phyloP scores from a whole-genome alignment of 176 grass and related monocot genomes.

The Alopecurus myosuroides region DNA sequence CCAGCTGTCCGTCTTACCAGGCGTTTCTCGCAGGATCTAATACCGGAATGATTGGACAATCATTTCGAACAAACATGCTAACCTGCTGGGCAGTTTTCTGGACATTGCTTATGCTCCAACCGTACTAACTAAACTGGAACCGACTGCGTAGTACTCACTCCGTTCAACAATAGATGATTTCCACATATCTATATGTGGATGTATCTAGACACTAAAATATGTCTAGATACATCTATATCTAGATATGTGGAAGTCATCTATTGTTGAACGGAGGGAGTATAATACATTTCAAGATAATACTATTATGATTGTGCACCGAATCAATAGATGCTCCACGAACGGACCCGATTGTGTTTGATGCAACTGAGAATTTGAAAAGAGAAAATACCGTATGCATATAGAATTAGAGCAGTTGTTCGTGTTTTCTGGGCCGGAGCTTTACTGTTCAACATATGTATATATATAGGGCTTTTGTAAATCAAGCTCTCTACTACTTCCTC shows the following conservation, averaged over 20 bases:
- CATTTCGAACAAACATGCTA: slow-evolving; percentile 8
- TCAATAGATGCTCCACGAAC: not conserved
- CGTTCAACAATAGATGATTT: too few relatives aligned
- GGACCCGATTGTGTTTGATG: not conserved
- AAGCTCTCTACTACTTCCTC: not conserved
- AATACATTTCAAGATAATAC: not conserved
- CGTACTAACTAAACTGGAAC: slow-evolving; percentile 22
- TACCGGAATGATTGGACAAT: slow-evolving; percentile 4
- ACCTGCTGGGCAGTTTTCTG: not conserved
- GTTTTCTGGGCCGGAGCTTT: not conserved
- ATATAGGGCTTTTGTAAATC: not conserved
- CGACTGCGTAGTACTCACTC: slow-evolving; percentile 21
- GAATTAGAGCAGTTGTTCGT: not conserved
- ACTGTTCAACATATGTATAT: not conserved
- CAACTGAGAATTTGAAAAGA: not conserved
- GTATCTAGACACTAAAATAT: too few relatives aligned
- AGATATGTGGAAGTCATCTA: too few relatives aligned
- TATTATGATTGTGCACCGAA: not conserved
- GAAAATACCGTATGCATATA: not conserved
- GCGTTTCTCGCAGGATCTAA: slow-evolving; percentile 10
- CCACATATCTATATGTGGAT: too few relatives aligned
- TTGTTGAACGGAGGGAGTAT: too few relatives aligned
- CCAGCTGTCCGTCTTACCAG: not conserved
- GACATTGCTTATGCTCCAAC: slow-evolving; percentile 19
- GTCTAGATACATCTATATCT: too few relatives aligned